These are phyloP conservation scores for Endocladia muricata DNA, from an alignment of 31 red algal genomes.

Conservation along the genomic window DNA sequence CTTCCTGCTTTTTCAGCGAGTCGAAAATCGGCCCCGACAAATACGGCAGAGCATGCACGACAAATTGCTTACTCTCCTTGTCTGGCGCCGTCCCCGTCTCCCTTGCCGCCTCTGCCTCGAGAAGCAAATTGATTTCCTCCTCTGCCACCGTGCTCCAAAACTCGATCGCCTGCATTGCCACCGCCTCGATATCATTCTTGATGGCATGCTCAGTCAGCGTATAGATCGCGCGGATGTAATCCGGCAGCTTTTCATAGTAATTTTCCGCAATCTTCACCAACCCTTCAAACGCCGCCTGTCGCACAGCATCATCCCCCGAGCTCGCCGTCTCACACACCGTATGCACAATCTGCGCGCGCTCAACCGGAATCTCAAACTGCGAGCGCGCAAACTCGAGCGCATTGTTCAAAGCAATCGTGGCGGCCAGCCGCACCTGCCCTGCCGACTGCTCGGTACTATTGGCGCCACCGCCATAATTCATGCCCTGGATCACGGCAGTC, in stretches of 20 bases:
- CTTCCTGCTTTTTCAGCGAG: conserved; percentile 86
- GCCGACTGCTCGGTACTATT: conserved; percentile 26
- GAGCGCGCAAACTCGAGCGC: conserved; percentile 85
- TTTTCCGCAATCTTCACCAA: conserved; percentile 85
- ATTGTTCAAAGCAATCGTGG: conserved; percentile 84
- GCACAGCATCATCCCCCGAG: conserved; percentile 57
- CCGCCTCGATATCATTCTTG: conserved; percentile 73
- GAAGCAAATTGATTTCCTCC: conserved; percentile 74
- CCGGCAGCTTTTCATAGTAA: conserved; percentile 87
- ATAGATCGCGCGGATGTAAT: conserved; percentile 79
- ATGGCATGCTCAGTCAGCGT: conserved; percentile 85
- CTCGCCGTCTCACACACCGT: conserved; percentile 75
- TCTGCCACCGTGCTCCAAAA: conserved; percentile 98
- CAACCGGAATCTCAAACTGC: conserved; percentile 81
- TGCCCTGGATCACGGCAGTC: conserved; percentile 92
- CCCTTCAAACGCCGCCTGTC: conserved; percentile 84
- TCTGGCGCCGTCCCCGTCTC: conserved; percentile 38
- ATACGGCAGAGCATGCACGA: conserved; percentile 74
- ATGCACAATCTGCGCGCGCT: conserved; percentile 78
- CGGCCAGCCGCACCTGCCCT: conserved; percentile 70
- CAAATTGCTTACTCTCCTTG: conserved; percentile 47
- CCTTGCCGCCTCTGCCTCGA: conserved; percentile 52
- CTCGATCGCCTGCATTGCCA: conserved; percentile 97
- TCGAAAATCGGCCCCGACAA: conserved; percentile 71
- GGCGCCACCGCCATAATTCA: conserved; percentile 52